Evolutionary conservation across 2,329 filamentous ascomycete species (phyloP), one percentile per base, ranked within the genome.

Genomic region (Fusarium multiceps): DNA sequence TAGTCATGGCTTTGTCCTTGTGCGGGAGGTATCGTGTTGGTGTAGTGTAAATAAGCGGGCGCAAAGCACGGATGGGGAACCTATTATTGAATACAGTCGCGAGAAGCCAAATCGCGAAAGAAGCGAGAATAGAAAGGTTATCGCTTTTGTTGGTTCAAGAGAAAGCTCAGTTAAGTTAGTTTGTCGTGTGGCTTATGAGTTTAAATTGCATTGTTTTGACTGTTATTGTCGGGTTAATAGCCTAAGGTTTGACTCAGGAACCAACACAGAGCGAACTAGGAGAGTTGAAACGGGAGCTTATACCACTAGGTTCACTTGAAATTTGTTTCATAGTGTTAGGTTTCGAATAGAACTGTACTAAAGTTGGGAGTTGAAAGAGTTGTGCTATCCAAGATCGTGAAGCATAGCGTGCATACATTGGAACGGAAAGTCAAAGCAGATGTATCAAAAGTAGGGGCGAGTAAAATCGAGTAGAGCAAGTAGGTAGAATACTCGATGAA

Each of bases 1-100:
- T 66, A 66, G 27, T 27, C 16, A 25, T 21, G 8, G 34, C 27
- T 57, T 66, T 57, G 63, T 63, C 34, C 16, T 50, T 48, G 40
- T 46, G 20, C 27, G 25, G 8, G 32, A 51, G 49, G 16, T 13
- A 23, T 30, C 27, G 4, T 48, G 55, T 27, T 57, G 32, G 42
- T 37, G 42, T 63, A 30, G 28, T 60, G 34, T 12, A 37, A 28
- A 28, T 21, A 42, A 41, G 13, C n/a, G 61, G 41, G 34, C 49
- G 13, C 30, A 42, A 53, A 32, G 63, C 55, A 61, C 41, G 30
- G 55, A 54, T 66, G 63, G 47, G 47, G 54, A 37, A 37, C 34
- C 34, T 20, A 32, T 32, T 34, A 42, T 42, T 37, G 25, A 41
- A 27, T n/a, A 53, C 10, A 37, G 34, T 42, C 34, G 49, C 49